These are phyloP conservation scores for Chlamydomonas sp. DNA, from an alignment of 139 green algal species.

Conservation along the genomic window DNA sequence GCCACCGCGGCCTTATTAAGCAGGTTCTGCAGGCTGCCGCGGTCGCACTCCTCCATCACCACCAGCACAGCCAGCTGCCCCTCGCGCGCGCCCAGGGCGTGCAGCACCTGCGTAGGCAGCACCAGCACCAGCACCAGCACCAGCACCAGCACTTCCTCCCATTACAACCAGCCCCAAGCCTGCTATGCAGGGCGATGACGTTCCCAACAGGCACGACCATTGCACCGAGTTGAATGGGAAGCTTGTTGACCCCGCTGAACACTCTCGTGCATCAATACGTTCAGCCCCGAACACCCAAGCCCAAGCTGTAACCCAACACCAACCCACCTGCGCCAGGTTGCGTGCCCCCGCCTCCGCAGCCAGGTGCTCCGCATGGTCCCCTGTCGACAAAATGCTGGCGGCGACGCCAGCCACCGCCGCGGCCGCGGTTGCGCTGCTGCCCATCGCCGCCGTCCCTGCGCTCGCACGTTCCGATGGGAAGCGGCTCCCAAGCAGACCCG, in stretches of 20 bases:
- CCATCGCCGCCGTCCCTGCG: background rate
- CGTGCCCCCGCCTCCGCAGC: background rate
- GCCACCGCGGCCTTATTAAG: constrained; percentile 9
- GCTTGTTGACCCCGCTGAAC: background rate
- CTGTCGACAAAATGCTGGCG: background rate
- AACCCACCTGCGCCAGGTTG: constrained; percentile 26
- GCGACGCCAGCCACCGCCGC: background rate
- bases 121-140: no score
- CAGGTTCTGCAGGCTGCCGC: constrained; percentile 27
- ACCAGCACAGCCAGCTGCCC: constrained; percentile 31
- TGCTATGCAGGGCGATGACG: no score
- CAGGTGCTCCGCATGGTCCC: constrained; percentile 3
- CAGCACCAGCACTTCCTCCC: no score
- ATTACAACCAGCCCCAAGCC: no score
- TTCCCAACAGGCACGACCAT: background rate
- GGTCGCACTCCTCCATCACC: constrained; percentile 38
- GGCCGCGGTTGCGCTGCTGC: background rate
- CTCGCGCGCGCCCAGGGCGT: background rate
- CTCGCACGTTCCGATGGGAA: no score
- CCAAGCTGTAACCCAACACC: background rate
- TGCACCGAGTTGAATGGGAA: background rate
- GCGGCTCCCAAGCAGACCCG: no score
- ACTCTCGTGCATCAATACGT: no score
- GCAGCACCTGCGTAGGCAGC: constrained; percentile 4
- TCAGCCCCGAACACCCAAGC: background rate